Percentiles rank a stretch among this genome's conserved stretches.
Conservation (phyloP, 2,329 filamentous ascomycete species). For the Cytospora piceae region DNA sequence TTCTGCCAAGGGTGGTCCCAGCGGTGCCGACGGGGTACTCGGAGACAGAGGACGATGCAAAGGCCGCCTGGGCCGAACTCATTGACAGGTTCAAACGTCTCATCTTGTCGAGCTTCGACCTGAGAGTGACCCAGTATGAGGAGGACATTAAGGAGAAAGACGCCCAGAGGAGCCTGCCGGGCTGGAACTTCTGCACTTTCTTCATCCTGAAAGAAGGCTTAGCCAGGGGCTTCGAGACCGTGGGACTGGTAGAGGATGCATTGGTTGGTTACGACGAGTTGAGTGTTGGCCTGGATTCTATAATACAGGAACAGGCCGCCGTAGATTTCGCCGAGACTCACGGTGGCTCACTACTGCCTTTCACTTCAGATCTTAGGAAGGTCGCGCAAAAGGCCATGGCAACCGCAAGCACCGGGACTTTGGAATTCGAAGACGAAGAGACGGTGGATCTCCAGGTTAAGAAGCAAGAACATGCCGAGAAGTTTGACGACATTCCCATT, state of each 20-base stretch:
- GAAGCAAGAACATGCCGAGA: constrained; percentile 41
- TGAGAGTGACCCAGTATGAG: constrained; percentile 90
- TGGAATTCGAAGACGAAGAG: constrained; percentile 40
- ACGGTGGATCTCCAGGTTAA: constrained; percentile 42
- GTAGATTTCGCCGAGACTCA: constrained; percentile 65
- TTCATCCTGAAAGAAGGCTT: constrained; percentile 97
- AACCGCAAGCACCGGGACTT: constrained; percentile 35
- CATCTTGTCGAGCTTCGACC: constrained; percentile 88
- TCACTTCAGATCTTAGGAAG: constrained; percentile 73
- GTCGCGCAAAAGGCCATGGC: constrained; percentile 58
- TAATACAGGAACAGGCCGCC: constrained; percentile 73
- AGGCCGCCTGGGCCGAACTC: constrained; percentile 82
- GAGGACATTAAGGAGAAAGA: constrained; percentile 97
- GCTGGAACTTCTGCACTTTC: constrained; percentile 99
- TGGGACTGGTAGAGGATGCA: constrained; percentile 93
- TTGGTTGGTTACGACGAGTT: constrained; percentile 94
- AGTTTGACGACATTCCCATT: constrained; percentile 62
- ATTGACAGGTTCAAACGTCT: constrained; percentile 84
- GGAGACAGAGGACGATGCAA: constrained; percentile 77
- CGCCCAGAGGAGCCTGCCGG: constrained; percentile 80
- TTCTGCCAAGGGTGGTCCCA: constrained; percentile 64
- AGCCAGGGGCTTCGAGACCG: constrained; percentile 91
- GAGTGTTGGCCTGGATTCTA: constrained; percentile 80
- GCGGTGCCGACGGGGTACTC: constrained; percentile 66
- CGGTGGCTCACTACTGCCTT: constrained; percentile 71